These are phyloP conservation scores for Xerocomellus dryophilus DNA, from an alignment of 768 basidiomycete species.

Conservation along the genomic window DNA sequence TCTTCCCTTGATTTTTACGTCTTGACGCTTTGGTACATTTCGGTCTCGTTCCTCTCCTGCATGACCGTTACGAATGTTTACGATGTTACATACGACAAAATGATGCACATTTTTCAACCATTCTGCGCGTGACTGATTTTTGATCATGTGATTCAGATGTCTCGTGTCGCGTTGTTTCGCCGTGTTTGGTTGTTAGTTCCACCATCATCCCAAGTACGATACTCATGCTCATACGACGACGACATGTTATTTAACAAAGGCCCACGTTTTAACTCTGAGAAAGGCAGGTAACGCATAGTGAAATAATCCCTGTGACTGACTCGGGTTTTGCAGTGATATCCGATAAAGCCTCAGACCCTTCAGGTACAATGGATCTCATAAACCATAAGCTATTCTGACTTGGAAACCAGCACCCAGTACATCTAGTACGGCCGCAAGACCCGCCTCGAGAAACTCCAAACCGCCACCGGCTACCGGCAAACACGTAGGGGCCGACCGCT, in stretches of 20 bases:
- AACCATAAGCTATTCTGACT: not conserved
- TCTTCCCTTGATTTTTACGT: slow-evolving; percentile 5
- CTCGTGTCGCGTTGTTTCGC: slow-evolving; percentile 20
- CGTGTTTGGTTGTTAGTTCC: slow-evolving; percentile 19
- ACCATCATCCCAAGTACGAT: not conserved
- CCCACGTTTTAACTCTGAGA: slow-evolving; percentile 31
- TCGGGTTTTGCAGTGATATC: not conserved
- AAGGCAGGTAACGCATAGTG: slow-evolving; percentile 4
- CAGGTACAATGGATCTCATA: slow-evolving; percentile 34
- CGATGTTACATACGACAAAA: slow-evolving; percentile 29
- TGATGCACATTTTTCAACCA: slow-evolving; percentile 18
- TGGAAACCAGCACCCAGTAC: slow-evolving; percentile 34
- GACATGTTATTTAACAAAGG: slow-evolving; percentile 46
- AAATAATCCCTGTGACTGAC: not conserved
- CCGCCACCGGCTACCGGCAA: slow-evolving; percentile 17
- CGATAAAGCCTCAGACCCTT: slow-evolving; percentile 39
- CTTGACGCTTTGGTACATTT: slow-evolving; percentile 8
- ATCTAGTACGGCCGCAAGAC: slow-evolving; percentile 26
- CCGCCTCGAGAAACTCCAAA: slow-evolving; percentile 28
- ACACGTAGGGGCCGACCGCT: slow-evolving; percentile 40
- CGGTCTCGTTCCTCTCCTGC: slow-evolving; percentile 2
- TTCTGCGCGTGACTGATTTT: slow-evolving; percentile 18
- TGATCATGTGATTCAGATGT: slow-evolving; percentile 22
- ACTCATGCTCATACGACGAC: not conserved
- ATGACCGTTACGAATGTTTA: slow-evolving; percentile 27